Evolutionary conservation across 371 early-diverging fungal species (phyloP).

Genomic region (Quaeritorhiza haematococci): DNA sequence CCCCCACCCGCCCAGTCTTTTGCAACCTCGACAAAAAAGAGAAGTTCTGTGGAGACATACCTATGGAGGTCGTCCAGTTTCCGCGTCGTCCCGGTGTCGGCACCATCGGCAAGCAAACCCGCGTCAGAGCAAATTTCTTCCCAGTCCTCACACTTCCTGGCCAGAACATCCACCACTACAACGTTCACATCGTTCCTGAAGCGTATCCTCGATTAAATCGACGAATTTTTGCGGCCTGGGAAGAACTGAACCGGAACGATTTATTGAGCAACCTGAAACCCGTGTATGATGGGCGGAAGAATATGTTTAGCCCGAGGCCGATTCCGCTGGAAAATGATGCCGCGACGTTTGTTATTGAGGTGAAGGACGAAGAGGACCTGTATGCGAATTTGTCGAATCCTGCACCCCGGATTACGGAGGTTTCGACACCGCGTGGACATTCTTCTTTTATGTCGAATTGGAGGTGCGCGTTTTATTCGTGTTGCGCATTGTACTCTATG

Average conservation of each 20-base stretch:
- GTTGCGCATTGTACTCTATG: too few species aligned
- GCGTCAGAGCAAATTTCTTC: conserved; percentile 19
- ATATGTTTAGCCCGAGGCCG: conserved; percentile 39
- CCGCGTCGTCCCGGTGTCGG: conserved; percentile 19
- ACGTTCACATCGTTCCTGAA: conserved; percentile 21
- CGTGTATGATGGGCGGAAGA: conserved; percentile 58
- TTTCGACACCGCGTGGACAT: too few species aligned
- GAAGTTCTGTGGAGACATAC: too few species aligned
- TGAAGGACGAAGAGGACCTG: conserved; percentile 4
- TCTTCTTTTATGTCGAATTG: too few species aligned
- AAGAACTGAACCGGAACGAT: neutral
- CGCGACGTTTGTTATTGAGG: neutral
- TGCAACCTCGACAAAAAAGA: too few species aligned
- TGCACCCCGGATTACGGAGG: too few species aligned
- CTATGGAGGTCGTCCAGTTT: conserved; percentile 7
- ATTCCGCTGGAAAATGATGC: conserved; percentile 21
- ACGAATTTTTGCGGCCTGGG: conserved; percentile 6
- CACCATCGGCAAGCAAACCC: conserved; percentile 5
- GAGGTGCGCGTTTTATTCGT: too few species aligned
- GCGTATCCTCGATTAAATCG: neutral
- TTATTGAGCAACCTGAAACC: conserved; percentile 7
- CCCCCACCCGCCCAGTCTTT: too few species aligned
- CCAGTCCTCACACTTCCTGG: conserved; percentile 13
- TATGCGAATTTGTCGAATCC: neutral
- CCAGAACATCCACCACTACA: conserved; percentile 22